phyloP scores from a whole-genome alignment of 2,329 filamentous ascomycete genomes.

The Huntiella savannae region DNA sequence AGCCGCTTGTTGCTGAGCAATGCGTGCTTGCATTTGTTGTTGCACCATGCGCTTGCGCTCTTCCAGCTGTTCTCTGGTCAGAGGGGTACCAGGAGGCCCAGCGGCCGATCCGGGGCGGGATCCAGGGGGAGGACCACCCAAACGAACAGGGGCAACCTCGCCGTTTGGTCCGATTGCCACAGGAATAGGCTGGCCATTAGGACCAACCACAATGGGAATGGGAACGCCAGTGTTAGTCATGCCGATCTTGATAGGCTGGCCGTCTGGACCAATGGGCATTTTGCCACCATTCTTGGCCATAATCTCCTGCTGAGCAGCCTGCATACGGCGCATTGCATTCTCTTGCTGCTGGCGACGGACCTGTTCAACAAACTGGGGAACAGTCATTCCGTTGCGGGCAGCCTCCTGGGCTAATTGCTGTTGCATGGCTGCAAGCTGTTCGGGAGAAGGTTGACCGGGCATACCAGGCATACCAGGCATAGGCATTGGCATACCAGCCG shows the following conservation, averaged over 20 bases:
- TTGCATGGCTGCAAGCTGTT: slow-evolving; percentile 75
- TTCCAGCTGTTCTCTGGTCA: background rate
- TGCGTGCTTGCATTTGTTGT: background rate
- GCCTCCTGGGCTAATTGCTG: slow-evolving; percentile 68
- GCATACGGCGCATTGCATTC: slow-evolving; percentile 25
- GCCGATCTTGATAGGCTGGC: slow-evolving; percentile 6
- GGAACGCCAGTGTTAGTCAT: slow-evolving; percentile 7
- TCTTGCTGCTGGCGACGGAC: slow-evolving; percentile 37
- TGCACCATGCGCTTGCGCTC: slow-evolving; percentile 3
- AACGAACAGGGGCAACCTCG: slow-evolving; percentile 5
- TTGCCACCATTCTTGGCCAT: slow-evolving; percentile 2
- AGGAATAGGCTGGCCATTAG: slow-evolving; percentile 10
- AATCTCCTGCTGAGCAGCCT: slow-evolving; percentile 9
- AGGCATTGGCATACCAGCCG: background rate
- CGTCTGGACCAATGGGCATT: slow-evolving; percentile 2
- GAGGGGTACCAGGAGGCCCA: background rate
- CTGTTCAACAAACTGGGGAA: slow-evolving; percentile 64
- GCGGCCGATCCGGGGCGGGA: background rate
- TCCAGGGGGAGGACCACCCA: slow-evolving; percentile 1
- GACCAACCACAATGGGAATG: slow-evolving; percentile 6
- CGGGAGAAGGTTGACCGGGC: slow-evolving; percentile 43
- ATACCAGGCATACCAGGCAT: slow-evolving; percentile 16
- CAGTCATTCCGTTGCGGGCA: slow-evolving; percentile 63
- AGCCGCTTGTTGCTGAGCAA: slow-evolving; percentile 4
- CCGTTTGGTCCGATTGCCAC: slow-evolving; percentile 10